Conservation (phyloP, 2,329 filamentous ascomycete species). For the Dryadomyces quercivorus region DNA sequence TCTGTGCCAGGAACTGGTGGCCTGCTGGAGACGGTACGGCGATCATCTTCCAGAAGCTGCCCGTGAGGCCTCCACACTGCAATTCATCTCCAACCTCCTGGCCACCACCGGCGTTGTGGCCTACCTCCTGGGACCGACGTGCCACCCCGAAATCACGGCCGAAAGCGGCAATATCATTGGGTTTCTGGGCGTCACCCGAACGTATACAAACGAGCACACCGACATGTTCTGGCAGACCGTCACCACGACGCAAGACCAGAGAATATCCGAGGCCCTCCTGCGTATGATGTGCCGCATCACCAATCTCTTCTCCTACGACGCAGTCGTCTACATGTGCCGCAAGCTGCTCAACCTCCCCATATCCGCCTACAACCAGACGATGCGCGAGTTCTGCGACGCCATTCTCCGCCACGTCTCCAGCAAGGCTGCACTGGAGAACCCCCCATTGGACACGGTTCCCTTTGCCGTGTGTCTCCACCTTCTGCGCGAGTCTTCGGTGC, state of each 20-base stretch:
- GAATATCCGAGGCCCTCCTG: conserved; percentile 70
- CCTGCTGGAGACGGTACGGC: conserved; percentile 48
- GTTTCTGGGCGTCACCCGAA: conserved; percentile 70
- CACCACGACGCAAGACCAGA: conserved; percentile 67
- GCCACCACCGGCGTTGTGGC: conserved; percentile 60
- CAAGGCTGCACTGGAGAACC: conserved; percentile 18
- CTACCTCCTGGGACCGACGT: conserved; percentile 82
- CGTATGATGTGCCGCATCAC: conserved; percentile 43
- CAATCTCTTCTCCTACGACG: conserved; percentile 32
- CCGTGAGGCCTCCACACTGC: conserved; percentile 35
- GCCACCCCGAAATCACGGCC: conserved; percentile 78
- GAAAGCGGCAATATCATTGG: conserved; percentile 75
- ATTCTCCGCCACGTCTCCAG: conserved; percentile 38
- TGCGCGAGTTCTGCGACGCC: conserved; percentile 48
- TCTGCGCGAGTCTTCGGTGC: conserved; percentile 57
- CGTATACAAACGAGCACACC: conserved; percentile 59
- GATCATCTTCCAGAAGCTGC: conserved; percentile 27
- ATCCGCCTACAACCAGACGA: conserved; percentile 45
- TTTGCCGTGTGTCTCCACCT: conserved; percentile 50
- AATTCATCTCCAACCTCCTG: conserved; percentile 58
- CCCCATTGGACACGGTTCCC: conserved; percentile 25
- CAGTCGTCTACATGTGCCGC: conserved; percentile 53
- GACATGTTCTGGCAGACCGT: conserved; percentile 79
- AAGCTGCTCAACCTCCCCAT: conserved; percentile 58
- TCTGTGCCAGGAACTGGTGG: conserved; percentile 60